Percentiles rank a stretch among this genome's conserved stretches.
phyloP scores from a whole-genome alignment of 192 early-diverging fungal species.

The Umbelopsis ramanniana region DNA sequence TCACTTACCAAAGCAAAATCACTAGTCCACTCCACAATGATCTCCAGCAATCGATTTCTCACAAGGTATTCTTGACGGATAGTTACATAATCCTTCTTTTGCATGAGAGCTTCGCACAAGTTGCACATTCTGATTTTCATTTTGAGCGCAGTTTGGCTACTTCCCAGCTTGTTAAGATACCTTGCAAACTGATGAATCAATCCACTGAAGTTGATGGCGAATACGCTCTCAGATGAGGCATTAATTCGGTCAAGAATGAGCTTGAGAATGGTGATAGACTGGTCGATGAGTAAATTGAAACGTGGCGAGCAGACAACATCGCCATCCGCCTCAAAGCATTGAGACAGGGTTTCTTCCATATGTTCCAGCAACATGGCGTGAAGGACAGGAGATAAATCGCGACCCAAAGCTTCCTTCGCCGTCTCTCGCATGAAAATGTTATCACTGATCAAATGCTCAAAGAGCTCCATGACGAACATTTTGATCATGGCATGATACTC shows the following conservation, averaged over 20 bases:
- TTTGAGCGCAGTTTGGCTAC: constrained; percentile 50
- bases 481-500: constrained; percentile 63
- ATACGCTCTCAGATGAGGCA: constrained; percentile 52
- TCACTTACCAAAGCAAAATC: constrained; percentile 56
- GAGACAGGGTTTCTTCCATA: constrained; percentile 56
- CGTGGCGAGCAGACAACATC: constrained; percentile 53
- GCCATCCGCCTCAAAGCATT: constrained; percentile 64
- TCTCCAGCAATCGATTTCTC: constrained; percentile 69
- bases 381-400: constrained; percentile 67
- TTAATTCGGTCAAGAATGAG: constrained; percentile 70
- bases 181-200: constrained; percentile 66
- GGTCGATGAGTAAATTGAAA: constrained; percentile 71
- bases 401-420: constrained; percentile 81
- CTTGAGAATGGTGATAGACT: constrained; percentile 67
- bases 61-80: constrained; percentile 71
- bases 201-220: constrained; percentile 68
- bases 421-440: constrained; percentile 74
- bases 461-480: constrained; percentile 72
- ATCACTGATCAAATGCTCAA: constrained; percentile 74
- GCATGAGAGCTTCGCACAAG: constrained; percentile 68
- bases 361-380: constrained; percentile 66
- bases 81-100: constrained; percentile 72
- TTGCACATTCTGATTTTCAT: constrained; percentile 78
- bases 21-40: constrained; percentile 75
- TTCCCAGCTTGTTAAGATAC: constrained; percentile 66